Evolutionary conservation across 2,329 filamentous ascomycete genomes (phyloP), one percentile per base, ranked within the genome.

Genomic region (Aspergillus tubingensis): DNA sequence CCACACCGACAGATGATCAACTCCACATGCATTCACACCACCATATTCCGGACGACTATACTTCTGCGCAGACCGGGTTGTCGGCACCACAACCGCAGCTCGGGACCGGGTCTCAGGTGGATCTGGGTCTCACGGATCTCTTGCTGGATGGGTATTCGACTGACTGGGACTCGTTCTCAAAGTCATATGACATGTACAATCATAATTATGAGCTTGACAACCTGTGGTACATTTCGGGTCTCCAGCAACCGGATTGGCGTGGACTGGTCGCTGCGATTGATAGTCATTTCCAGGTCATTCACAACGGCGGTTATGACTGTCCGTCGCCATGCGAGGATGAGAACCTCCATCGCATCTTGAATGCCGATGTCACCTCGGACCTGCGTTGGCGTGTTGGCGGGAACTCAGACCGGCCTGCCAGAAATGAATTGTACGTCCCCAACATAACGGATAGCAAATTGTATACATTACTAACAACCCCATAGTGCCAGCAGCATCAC

Each of bases 191-290:
- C 51, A 60, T 64, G 15, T 79, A 78, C 50, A 79, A 79, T 39
- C 68, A 75, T 10, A 69, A 73, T 48, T 76, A 70, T 27, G 75
- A 76, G 52, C 68, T 79, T n/a, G 76, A 79, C 61, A 77, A 73
- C 43, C 62, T 79, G 5, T 77, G 75, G 70, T 71, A 74, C 10
- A 68, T 79, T 8, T 79, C 77, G 3, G 77, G 77, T 36, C 69
- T 79, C 5, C 72, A 76, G 54, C 74, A 77, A 43, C 72, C 73
- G 3, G 76, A 79, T 54, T 79, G 77, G 76, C 75, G 75, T 41
- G 76, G 77, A 1, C 51, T 79, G 5, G 75, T 79, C n/a, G 77
- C 77, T 25, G 76, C 77, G 11, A 69, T 79, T n/a, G 77, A 79
- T 62, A 77, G 75, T 54, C 77, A 79, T 65, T 79, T 77, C 53